phyloP scores from a whole-genome alignment of 2,329 filamentous ascomycete genomes.

The Nannizzia gypsea region DNA sequence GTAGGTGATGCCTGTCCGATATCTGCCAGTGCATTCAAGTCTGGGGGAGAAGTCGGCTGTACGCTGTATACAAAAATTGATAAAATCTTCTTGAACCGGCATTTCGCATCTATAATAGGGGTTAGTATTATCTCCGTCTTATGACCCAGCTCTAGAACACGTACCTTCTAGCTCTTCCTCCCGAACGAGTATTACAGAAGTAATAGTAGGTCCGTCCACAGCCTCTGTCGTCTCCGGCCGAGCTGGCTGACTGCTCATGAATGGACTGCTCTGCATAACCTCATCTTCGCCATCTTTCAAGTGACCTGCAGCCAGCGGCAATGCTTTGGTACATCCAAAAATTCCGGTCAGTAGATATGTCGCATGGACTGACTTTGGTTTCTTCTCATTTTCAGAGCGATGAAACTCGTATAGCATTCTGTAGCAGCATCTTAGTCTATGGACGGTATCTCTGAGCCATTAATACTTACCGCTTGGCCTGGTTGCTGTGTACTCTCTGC shows the following conservation, averaged over 20 bases:
- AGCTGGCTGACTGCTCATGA: constrained; percentile 52
- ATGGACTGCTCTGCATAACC: constrained; percentile 52
- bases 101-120: constrained; percentile 47
- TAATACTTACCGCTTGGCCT: constrained; percentile 66
- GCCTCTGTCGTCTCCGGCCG: constrained; percentile 39
- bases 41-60: constrained; percentile 56
- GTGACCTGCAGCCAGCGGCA: constrained; percentile 28
- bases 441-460: neutral
- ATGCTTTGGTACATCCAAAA: constrained; percentile 34
- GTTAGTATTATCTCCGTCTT: constrained; percentile 6
- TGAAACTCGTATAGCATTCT: constrained; percentile 87
- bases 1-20: constrained; percentile 51
- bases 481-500: constrained; percentile 71
- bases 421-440: neutral
- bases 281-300: constrained; percentile 53
- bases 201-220: constrained; percentile 41
- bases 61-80: constrained; percentile 85
- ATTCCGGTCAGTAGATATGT: constrained; percentile 80
- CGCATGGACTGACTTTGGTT: constrained; percentile 64
- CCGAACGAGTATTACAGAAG: constrained; percentile 53
- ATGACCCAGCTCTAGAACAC: constrained; percentile 12
- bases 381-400: constrained; percentile 61
- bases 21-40: constrained; percentile 61
- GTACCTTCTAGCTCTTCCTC: constrained; percentile 62
- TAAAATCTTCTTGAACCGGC: constrained; percentile 57